These are phyloP conservation scores for Dothiorella sarmentorum DNA, from an alignment of 2,329 filamentous ascomycete genomes.

Conservation along the genomic window DNA sequence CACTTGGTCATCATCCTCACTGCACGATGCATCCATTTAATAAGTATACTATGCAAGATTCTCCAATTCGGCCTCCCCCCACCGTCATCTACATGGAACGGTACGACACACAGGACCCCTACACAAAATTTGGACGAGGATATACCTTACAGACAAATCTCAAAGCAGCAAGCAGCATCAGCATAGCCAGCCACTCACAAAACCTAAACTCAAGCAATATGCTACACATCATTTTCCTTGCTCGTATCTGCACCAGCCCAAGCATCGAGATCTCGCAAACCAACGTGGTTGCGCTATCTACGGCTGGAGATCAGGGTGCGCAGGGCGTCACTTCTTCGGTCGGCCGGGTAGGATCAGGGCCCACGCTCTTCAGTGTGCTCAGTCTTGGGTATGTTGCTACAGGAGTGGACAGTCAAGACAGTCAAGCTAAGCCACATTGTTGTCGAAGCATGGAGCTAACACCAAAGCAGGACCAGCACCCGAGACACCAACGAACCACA, in stretches of 20 bases:
- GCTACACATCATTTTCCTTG: not conserved
- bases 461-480: not conserved
- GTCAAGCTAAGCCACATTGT: not conserved
- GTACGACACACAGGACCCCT: not conserved
- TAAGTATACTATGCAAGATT: not conserved
- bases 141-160: not conserved
- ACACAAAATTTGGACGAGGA: not conserved
- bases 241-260: not conserved
- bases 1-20: not conserved
- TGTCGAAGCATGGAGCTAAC: not conserved
- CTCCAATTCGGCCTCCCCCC: not conserved
- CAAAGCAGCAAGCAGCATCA: not conserved
- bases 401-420: not conserved
- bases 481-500: slow-evolving; percentile 1
- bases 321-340: not conserved
- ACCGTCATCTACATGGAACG: not conserved
- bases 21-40: not conserved
- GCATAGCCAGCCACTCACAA: not conserved
- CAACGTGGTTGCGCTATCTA: not conserved
- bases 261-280: not conserved
- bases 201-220: not conserved
- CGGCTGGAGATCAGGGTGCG: not conserved
- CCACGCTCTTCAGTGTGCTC: not conserved
- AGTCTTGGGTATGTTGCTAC: not conserved
- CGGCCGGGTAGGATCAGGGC: not conserved